Percentiles rank a stretch among this genome's conserved stretches.
phyloP scores from a whole-genome alignment of 805 yeast genomes.

The Metschnikowia colocasiae region DNA sequence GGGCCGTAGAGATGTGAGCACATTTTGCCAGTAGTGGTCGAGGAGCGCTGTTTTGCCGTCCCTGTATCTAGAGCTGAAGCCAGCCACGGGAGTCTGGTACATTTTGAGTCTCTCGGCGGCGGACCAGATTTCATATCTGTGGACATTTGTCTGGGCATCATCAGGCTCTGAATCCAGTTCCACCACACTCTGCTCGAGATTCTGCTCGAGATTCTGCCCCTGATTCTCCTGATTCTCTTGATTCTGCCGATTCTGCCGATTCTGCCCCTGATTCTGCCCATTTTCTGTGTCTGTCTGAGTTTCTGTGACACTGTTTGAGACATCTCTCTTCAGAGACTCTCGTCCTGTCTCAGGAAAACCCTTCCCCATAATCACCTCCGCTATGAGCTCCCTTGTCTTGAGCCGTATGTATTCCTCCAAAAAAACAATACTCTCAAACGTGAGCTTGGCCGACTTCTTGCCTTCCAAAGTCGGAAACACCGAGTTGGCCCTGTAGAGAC shows the following conservation, averaged over 20 bases:
- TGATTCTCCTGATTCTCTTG: too few relatives aligned
- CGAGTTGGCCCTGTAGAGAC: constrained; percentile 10
- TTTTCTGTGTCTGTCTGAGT: too few relatives aligned
- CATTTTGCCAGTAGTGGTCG: constrained; percentile 10
- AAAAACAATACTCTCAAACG: constrained; percentile 16
- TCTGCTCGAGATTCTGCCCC: neutral
- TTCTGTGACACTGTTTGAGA: too few relatives aligned
- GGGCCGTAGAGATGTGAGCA: neutral
- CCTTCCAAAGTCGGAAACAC: constrained; percentile 4
- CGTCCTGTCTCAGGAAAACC: too few relatives aligned
- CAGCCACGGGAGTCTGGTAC: constrained; percentile 15
- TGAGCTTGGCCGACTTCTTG: constrained; percentile 5
- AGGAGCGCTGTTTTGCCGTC: constrained; percentile 14
- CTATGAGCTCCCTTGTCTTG: constrained; percentile 16
- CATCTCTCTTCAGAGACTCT: too few relatives aligned
- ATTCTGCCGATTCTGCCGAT: neutral
- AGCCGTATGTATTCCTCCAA: constrained; percentile 21
- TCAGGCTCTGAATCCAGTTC: neutral
- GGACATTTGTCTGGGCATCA: neutral
- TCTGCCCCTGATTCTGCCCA: too few relatives aligned
- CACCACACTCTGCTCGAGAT: too few relatives aligned
- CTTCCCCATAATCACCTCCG: constrained; percentile 14
- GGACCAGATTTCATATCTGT: constrained; percentile 12
- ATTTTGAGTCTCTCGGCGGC: constrained; percentile 12
- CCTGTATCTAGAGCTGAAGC: constrained; percentile 9